phyloP scores from a whole-genome alignment of 805 yeast species.

The Ogataea trehaloabstinens region DNA sequence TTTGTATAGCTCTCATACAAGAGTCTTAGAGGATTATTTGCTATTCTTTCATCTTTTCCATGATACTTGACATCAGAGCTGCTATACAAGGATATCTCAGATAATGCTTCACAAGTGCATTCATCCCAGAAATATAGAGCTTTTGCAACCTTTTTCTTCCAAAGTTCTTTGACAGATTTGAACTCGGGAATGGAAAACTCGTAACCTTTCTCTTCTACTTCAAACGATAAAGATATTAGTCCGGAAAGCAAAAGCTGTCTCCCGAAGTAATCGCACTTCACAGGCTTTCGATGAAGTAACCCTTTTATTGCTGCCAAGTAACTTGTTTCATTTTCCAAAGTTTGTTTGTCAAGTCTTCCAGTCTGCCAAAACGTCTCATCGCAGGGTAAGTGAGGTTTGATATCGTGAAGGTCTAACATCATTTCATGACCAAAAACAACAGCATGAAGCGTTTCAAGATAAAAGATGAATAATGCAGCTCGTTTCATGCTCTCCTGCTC shows the following conservation, averaged over 20 bases:
- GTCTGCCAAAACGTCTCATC: conserved; percentile 49
- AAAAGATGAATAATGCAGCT: conserved; percentile 69
- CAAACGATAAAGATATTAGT: conserved; percentile 54
- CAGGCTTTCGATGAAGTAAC: conserved; percentile 43
- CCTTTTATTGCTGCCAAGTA: conserved; percentile 15
- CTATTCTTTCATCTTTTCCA: conserved; percentile 41
- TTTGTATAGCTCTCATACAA: conserved; percentile 2
- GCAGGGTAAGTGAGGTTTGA: conserved; percentile 53
- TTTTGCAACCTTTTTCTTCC: conserved; percentile 62
- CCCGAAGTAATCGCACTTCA: conserved; percentile 49
- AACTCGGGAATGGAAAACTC: conserved; percentile 41
- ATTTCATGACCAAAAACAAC: conserved; percentile 66
- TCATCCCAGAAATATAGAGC: conserved; percentile 58
- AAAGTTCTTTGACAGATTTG: conserved; percentile 33
- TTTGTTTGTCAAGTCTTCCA: conserved; percentile 5
- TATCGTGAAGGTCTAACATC: conserved; percentile 46
- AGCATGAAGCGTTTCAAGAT: conserved; percentile 68
- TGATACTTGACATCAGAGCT: no score
- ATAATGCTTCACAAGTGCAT: neutral
- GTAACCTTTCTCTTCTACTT: conserved; percentile 53
- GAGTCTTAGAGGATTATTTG: conserved; percentile 63
- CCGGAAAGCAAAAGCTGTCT: conserved; percentile 60
- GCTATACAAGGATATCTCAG: neutral
- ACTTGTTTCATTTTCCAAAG: conserved; percentile 20
- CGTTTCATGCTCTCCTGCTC: conserved; percentile 70